Conservation (phyloP, 176 grass and related monocot species). For the Bolboschoenus planiculmis region DNA sequence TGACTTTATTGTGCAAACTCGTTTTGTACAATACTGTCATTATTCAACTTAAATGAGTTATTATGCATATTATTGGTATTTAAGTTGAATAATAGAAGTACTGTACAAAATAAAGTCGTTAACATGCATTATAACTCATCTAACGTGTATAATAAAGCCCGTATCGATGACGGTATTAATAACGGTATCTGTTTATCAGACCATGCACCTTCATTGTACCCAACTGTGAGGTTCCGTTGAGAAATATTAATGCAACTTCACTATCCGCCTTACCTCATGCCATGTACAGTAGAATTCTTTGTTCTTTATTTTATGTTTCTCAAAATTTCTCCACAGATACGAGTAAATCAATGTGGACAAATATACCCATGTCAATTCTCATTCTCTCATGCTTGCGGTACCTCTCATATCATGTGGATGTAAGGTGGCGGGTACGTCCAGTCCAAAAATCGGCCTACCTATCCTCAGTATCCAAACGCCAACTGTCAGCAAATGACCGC, state of each 20-base stretch:
- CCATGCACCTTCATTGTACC: neutral
- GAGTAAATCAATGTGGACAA: conserved; percentile 99
- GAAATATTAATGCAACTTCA: neutral
- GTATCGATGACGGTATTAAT: too few species aligned
- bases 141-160: too few species aligned
- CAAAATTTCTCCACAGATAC: conserved; percentile 63
- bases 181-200: neutral
- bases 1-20: too few species aligned
- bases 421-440: conserved; percentile 57
- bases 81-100: too few species aligned
- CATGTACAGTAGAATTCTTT: neutral
- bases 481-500: conserved; percentile 64
- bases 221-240: neutral
- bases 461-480: conserved; percentile 54
- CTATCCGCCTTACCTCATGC: neutral
- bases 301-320: neutral
- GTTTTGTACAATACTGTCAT: too few species aligned
- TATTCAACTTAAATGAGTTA: too few species aligned
- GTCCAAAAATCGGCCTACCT: conserved; percentile 65
- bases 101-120: too few species aligned
- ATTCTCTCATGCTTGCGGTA: conserved; percentile 77
- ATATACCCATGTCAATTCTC: conserved; percentile 89
- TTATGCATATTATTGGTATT: too few species aligned
- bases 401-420: conserved; percentile 77
- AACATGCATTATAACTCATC: too few species aligned